Evolutionary conservation across 768 basidiomycete genomes (phyloP), one percentile per base, ranked within the genome.

Genomic region (Leccinellum albellum): DNA sequence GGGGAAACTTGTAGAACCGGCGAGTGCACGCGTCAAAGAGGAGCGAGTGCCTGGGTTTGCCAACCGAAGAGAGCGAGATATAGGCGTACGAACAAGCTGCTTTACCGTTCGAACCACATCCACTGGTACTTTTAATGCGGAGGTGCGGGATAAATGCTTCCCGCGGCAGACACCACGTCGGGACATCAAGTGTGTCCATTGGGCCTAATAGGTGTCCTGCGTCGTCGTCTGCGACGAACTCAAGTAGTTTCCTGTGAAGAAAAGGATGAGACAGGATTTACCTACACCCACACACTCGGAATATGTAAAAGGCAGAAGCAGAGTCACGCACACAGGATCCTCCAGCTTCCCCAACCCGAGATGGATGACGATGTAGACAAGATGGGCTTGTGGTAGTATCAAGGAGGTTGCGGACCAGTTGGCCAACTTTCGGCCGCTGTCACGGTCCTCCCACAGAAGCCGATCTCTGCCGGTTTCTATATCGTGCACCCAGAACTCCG

Each of bases 1-100:
- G 51, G 13, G 65, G 65, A 21, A 63, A 66, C 45, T 65, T 68
- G 56, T 59, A 62, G 52, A 64, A 65, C 21, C 28, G 66, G 35
- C 62, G 56, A 26, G 6, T 29, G 14, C 23, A 40, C 4, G 56
- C 40, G 54, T 65, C 59, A 37, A 65, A 65, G 6, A 66, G 23
- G 37, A 68, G 24, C 0, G 62, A 55, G 10, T 61, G 53, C 13
- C 46, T 54, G 23, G 62, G 65, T 21, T 58, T 56, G 23, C 42
- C 57, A 4, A 54, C n/a, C 2, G 56, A 9, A 47, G 51, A 51
- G 40, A 67, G 56, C 15, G 60, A 57, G 44, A 67, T 33, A 6
- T 59, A 62, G 4, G 21, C 63, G 21, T 62, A 68, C 40, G 40
- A 42, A 42, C 40, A n/a, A 1, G 65, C 60, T 9, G 54, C 54